Conservation (phyloP, 1,284 basidiomycete genomes). For the Meira nashicola region DNA sequence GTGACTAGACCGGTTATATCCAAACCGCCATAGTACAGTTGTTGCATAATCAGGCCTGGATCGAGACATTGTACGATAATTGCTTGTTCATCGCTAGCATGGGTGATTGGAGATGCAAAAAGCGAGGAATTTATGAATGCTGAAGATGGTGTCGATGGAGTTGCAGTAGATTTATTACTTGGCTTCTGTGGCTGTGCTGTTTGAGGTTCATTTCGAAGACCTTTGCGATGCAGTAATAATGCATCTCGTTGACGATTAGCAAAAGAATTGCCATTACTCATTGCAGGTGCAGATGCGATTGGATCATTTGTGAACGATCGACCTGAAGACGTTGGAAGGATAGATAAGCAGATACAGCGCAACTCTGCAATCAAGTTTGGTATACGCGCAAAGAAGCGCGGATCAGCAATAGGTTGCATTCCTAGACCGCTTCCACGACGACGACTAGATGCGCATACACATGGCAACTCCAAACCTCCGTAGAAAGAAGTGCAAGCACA, state of each 20-base stretch:
- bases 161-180: not conserved
- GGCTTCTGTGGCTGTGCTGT: too few species aligned
- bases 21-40: constrained; percentile 71
- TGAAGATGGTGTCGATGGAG: not conserved
- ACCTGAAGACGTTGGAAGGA: constrained; percentile 59
- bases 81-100: constrained; percentile 24
- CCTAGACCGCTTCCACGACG: not conserved
- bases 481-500: constrained; percentile 79
- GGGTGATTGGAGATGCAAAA: constrained; percentile 5
- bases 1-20: constrained; percentile 75
- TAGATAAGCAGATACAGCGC: constrained; percentile 72
- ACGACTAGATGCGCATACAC: constrained; percentile 48
- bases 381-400: constrained; percentile 65
- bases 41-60: constrained; percentile 67
- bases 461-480: constrained; percentile 28
- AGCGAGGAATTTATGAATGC: not conserved
- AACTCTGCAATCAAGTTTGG: constrained; percentile 71
- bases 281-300: constrained; percentile 47
- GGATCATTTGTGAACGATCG: constrained; percentile 55
- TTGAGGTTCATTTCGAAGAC: too few species aligned
- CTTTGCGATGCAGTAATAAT: too few species aligned
- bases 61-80: constrained; percentile 57
- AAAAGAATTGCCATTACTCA: too few species aligned
- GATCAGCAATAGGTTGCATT: constrained; percentile 1
- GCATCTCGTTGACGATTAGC: not conserved